Base-by-base conservation (phyloP, 129 eudicot species). In the Dittrichia graveolens region DNA sequence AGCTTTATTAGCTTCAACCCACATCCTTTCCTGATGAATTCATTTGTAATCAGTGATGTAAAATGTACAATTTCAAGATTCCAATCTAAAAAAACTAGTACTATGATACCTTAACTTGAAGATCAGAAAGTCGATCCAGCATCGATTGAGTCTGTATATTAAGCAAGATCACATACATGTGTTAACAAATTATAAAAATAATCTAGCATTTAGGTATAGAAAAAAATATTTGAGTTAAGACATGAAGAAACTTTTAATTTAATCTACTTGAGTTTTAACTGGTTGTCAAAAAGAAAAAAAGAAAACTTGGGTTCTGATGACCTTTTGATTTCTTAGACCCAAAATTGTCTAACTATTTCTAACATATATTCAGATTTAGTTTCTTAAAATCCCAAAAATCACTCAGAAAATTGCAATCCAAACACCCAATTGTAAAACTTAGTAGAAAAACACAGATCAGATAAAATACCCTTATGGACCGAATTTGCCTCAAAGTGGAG, bases 121-220 rank as follows among this genome's bases (percentile, higher is more conserved):
- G 98, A 69, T 93, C 98, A 54, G 92, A 82, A 56, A 93, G 96
- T 69, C 85, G 91, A 86, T 93, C 98, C 34, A 93, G 80, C 96
- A 93, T 89, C 6, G 76, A 82, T 69, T 93, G 98, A 15, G 98
- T 93, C 98, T 93, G 89, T 70, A 67, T 49, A 50, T 48, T 40
- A 46, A 79, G 59, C 71, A 78, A 15, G 53, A 42, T 72, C 50
- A 38, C 69, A 72, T 48, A 52, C 14, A 18, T 14, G 34, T 44
- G 18, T 16, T 37, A 18, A 65, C 4, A 44, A 10, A 7, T 10
- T 8, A 5, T 3, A 5, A 40, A 54, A 65, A 48, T 4, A 63
- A 8, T 35, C 5, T 8, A 66, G 2, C 60, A 15, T 1, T 41
- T 53, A 53, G 24, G 5, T 71, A 61, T 31, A 9, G 4, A 59